Evolutionary conservation across 1,284 basidiomycete genomes (phyloP), one percentile per base, ranked within the genome.

Genomic region (Malassezia caprae): DNA sequence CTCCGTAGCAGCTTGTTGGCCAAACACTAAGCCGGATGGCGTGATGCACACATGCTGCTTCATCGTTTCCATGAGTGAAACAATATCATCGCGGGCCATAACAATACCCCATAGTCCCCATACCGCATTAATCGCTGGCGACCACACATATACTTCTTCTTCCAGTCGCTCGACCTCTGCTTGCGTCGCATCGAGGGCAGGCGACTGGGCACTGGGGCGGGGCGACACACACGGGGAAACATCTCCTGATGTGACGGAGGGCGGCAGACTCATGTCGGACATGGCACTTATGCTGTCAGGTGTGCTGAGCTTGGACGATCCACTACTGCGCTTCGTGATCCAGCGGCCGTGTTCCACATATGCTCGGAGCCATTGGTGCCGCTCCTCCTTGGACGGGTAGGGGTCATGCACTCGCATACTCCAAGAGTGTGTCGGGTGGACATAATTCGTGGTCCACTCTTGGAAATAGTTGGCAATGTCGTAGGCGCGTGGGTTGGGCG

Each of bases 81-180:
- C 62, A 13, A 73, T 62, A 30, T 62, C 59, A 28, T 69, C 68
- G 30, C 58, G 60, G 3, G 68, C 68, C 50, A 72, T 68, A 1
- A 69, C 68, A 28, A 72, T 61, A 8, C 71, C 71, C 71, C 71
- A 73, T 10, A 73, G 50, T 4, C 63, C 71, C 71, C 71, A 73
- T 19, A 68, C 60, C 8, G 69, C 69, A 47, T 73, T 67, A 10
- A 62, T 62, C 5, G 71, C 71, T 1, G 69, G 63, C 26, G 62
- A 61, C 68, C 67, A 73, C 1, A 72, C 53, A 15, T 41, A 44
- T 10, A 73, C 61, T 50, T 73, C 71, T 19, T 62, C 51, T 31
- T 73, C 71, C 10, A 73, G 60, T 1, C 71, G 57, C 28, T 72
- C 71, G 13, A 70, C 52, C 50, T 73, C 69, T 35, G 67, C 66